Conservation (phyloP, 2,329 filamentous ascomycete species). For the Uncinocarpus reesii region DNA sequence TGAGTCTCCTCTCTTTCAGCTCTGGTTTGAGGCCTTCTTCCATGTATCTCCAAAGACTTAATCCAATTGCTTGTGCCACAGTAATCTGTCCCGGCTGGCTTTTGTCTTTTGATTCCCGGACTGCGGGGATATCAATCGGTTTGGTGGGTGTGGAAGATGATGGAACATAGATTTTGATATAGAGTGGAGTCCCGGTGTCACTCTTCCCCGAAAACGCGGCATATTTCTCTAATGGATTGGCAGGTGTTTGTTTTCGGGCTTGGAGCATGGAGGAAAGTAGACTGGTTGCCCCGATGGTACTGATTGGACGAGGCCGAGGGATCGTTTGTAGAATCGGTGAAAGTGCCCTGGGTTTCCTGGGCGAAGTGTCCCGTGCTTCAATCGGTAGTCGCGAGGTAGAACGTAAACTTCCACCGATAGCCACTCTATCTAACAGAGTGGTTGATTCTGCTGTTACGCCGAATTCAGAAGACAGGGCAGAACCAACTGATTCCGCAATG, state of each 20-base stretch:
- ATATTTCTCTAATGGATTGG: constrained; percentile 53
- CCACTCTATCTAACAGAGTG: constrained; percentile 46
- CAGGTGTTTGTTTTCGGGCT: constrained; percentile 46
- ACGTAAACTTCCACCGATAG: constrained; percentile 35
- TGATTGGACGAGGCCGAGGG: constrained; percentile 52
- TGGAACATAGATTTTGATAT: constrained; percentile 54
- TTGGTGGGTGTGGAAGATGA: constrained; percentile 48
- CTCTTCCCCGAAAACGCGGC: constrained; percentile 51
- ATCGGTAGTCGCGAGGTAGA: constrained; percentile 30
- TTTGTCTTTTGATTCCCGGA: constrained; percentile 46
- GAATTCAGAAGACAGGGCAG: constrained; percentile 45
- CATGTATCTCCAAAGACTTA: constrained; percentile 51
- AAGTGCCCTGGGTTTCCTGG: constrained; percentile 41
- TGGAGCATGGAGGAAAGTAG: constrained; percentile 49
- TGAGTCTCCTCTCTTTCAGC: constrained; percentile 43
- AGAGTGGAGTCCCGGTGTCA: constrained; percentile 47
- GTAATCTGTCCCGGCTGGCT: constrained; percentile 41
- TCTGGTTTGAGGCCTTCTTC: constrained; percentile 48
- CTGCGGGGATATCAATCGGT: constrained; percentile 49
- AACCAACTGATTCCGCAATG: constrained; percentile 40
- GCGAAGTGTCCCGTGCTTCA: constrained; percentile 31
- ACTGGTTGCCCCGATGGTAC: constrained; percentile 45
- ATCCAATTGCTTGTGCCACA: constrained; percentile 53
- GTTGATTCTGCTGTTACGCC: constrained; percentile 46
- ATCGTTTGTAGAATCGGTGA: constrained; percentile 46